Percentiles rank a stretch among this genome's conserved stretches.
Evolutionary conservation across 495 filamentous ascomycete genomes (phyloP).

Genomic region (Penicillium argentinense): DNA sequence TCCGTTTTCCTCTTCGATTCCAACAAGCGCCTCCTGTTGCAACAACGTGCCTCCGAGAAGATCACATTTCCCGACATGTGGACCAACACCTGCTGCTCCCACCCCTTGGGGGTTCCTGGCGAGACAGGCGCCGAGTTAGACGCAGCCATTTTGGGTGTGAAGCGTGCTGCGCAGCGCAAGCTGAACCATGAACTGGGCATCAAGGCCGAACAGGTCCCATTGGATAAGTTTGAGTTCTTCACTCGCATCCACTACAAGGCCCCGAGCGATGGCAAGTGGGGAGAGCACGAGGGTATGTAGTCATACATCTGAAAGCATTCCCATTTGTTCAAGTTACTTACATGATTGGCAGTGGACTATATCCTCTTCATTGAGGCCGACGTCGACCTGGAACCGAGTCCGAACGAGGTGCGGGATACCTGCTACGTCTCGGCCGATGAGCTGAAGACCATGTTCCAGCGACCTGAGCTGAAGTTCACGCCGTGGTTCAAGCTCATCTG

Average conservation of each 20-base stretch:
- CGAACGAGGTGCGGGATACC: constrained; percentile 84
- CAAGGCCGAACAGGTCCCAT: constrained; percentile 81
- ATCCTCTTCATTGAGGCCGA: constrained; percentile 97
- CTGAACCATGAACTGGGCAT: constrained; percentile 94
- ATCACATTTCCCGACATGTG: constrained; percentile 99
- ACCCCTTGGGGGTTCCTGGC: constrained; percentile 85
- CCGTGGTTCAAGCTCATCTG: constrained; percentile 99
- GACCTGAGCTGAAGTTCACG: constrained; percentile 80
- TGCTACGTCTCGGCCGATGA: constrained; percentile 80
- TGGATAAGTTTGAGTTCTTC: constrained; percentile 89
- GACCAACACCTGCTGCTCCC: constrained; percentile 99
- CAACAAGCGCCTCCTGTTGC: constrained; percentile 83
- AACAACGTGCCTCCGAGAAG: constrained; percentile 95
- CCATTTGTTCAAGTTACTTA: neutral
- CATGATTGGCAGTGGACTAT: constrained; percentile 76
- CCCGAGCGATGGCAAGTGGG: constrained; percentile 96
- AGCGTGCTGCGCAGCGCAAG: constrained; percentile 88
- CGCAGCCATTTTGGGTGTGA: constrained; percentile 78
- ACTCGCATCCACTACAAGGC: constrained; percentile 98
- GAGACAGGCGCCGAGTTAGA: constrained; percentile 87
- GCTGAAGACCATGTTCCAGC: constrained; percentile 80
- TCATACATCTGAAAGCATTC: neutral
- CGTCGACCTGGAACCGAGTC: constrained; percentile 75
- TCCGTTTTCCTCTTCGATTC: constrained; percentile 96
- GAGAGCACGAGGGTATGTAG: constrained; percentile 91